A percentile compares a stretch with the other conserved stretches of the same genome.
Evolutionary conservation across 495 filamentous ascomycete genomes (phyloP).

Genomic region (Astrothelium subdiscretum): DNA sequence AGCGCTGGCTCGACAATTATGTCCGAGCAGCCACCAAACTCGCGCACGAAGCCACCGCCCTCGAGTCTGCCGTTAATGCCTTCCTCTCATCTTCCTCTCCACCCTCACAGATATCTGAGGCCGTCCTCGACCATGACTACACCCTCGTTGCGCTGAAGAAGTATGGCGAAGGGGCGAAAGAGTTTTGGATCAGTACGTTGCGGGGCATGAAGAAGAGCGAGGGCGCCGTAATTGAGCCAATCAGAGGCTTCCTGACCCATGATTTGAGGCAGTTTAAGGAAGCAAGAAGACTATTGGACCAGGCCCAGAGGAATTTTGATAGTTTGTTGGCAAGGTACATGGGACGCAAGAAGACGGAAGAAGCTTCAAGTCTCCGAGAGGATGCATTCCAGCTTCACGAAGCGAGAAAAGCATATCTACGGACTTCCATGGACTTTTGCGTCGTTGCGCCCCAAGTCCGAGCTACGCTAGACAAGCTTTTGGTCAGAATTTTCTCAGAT

Average conservation of each 20-base stretch:
- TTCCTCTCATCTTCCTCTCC: conserved; percentile 64
- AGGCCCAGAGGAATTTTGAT: conserved; percentile 76
- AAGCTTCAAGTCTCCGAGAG: conserved; percentile 78
- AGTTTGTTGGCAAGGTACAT: conserved; percentile 66
- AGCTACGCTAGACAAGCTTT: conserved; percentile 66
- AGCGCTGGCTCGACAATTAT: conserved; percentile 88
- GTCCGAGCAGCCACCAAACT: conserved; percentile 68
- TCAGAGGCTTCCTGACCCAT: conserved; percentile 58
- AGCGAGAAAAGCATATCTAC: conserved; percentile 80
- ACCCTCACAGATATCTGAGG: conserved; percentile 61
- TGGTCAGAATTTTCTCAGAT: conserved; percentile 73
- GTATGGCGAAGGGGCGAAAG: conserved; percentile 71
- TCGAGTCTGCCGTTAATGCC: conserved; percentile 57
- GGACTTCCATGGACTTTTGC: conserved; percentile 87
- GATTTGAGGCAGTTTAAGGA: conserved; percentile 69
- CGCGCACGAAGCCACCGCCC: conserved; percentile 53
- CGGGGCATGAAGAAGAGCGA: conserved; percentile 63
- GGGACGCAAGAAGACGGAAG: conserved; percentile 80
- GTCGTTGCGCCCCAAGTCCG: conserved; percentile 74
- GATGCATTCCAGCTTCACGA: conserved; percentile 96
- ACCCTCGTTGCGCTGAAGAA: conserved; percentile 74
- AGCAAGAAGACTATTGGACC: conserved; percentile 57
- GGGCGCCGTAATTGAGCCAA: conserved; percentile 63
- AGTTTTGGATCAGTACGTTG: conserved; percentile 74
- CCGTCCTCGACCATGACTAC: conserved; percentile 87